Evolutionary conservation across 1,284 basidiomycete genomes (phyloP).

Genomic region (Gymnopus androsaceus): DNA sequence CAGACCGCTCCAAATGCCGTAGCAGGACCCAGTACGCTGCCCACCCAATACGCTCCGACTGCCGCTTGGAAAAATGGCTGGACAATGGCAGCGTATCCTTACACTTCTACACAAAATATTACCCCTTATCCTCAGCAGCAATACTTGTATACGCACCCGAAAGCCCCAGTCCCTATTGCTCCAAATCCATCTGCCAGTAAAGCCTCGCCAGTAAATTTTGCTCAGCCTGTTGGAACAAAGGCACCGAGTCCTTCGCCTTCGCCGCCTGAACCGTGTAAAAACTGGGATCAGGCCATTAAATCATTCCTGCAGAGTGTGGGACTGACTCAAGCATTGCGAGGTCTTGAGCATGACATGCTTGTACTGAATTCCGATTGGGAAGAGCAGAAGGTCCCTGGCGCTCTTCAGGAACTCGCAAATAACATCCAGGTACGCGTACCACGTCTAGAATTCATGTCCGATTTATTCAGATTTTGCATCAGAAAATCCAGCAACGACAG

Average conservation of each 20-base stretch:
- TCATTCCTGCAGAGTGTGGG: conserved; percentile 58
- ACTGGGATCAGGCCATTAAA: conserved; percentile 65
- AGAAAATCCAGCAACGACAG: conserved; percentile 8
- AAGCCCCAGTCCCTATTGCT: neutral
- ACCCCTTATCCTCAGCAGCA: conserved; percentile 17
- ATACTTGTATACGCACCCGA: conserved; percentile 13
- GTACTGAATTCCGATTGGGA: conserved; percentile 71
- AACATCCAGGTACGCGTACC: conserved; percentile 49
- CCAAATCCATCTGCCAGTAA: neutral
- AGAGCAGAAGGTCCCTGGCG: conserved; percentile 50
- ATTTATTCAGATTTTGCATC: neutral
- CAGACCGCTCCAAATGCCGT: conserved; percentile 1
- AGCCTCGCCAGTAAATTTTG: neutral
- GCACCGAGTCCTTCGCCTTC: conserved; percentile 34
- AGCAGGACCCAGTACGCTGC: conserved; percentile 6
- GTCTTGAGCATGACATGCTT: conserved; percentile 70
- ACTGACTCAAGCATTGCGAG: conserved; percentile 59
- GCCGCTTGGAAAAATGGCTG: conserved; percentile 14
- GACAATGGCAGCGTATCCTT: conserved; percentile 17
- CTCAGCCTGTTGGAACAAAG: conserved; percentile 11
- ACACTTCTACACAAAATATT: conserved; percentile 9
- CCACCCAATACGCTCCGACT: conserved; percentile 10
- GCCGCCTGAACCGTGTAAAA: conserved; percentile 44
- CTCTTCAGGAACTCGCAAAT: conserved; percentile 53
- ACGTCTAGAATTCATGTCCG: conserved; percentile 1